Evolutionary conservation across 345 rosid genomes (phyloP).

Genomic region (Sonneratia caseolaris): DNA sequence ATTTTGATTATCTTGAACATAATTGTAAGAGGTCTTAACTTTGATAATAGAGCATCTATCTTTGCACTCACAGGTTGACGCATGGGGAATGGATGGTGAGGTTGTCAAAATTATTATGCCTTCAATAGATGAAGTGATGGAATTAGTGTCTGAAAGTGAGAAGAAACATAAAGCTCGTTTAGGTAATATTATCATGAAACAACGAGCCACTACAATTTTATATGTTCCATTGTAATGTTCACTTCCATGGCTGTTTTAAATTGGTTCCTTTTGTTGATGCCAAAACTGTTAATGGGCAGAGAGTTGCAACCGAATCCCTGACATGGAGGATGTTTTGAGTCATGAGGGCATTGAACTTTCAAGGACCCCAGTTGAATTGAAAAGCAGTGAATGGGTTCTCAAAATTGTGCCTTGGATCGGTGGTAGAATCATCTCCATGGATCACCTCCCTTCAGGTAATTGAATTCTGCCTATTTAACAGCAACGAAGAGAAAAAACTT

Average conservation of each 20-base stretch:
- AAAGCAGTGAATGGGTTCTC: slow-evolving; percentile 60
- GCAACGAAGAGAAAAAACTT: not conserved
- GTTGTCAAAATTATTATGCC: slow-evolving; percentile 48
- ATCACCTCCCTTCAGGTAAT: slow-evolving; percentile 82
- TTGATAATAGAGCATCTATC: not conserved
- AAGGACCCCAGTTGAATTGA: slow-evolving; percentile 46
- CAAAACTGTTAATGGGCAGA: slow-evolving; percentile 31
- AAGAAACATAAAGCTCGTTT: slow-evolving; percentile 36
- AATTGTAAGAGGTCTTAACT: not conserved
- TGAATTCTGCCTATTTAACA: not conserved
- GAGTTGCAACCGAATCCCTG: slow-evolving; percentile 43
- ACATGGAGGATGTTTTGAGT: slow-evolving; percentile 42
- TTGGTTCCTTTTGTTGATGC: not conserved
- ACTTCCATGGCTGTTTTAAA: not conserved
- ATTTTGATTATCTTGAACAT: not conserved
- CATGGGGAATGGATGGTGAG: slow-evolving; percentile 88
- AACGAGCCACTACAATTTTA: not conserved
- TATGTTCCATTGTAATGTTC: not conserved
- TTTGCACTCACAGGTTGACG: slow-evolving; percentile 43
- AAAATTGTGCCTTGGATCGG: slow-evolving; percentile 91
- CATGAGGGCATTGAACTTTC: slow-evolving; percentile 62
- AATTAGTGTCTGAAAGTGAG: slow-evolving; percentile 37
- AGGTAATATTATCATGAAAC: slow-evolving; percentile 34
- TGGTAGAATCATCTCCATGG: slow-evolving; percentile 88
- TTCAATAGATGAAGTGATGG: slow-evolving; percentile 34